Conservation (phyloP, 306 rosid genomes). For the Trifolium pratense region DNA sequence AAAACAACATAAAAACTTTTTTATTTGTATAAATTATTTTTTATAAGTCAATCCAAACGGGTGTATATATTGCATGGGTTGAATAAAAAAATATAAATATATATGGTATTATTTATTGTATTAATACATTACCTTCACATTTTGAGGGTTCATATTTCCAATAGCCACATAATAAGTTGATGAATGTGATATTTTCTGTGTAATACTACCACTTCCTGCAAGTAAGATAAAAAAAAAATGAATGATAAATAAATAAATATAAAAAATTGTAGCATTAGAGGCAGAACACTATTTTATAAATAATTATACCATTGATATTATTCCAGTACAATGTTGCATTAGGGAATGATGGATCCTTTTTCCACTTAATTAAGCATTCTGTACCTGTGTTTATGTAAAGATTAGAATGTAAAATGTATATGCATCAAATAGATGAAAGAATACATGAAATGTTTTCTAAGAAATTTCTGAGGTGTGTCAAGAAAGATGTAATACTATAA, state of each 20-base stretch:
- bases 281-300: no score
- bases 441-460: not conserved
- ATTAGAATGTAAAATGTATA: not conserved
- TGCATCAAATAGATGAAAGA: not conserved
- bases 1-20: no score
- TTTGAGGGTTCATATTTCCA: not conserved
- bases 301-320: not conserved
- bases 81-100: not conserved
- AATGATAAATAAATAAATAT: not conserved
- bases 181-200: not conserved
- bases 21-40: no score
- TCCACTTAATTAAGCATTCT: not conserved
- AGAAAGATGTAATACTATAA: no score
- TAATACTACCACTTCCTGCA: not conserved
- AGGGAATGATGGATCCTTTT: not conserved
- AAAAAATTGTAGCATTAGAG: not conserved
- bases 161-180: not conserved
- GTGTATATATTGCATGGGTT: no score
- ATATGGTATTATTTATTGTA: not conserved
- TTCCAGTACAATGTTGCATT: not conserved
- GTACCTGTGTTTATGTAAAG: not conserved
- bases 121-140: not conserved
- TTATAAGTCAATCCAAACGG: no score
- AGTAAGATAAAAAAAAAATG: not conserved
- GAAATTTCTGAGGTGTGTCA: no score